Evolutionary conservation across 257 asterid species (phyloP).

Genomic region (Craterostigma plantagineum): DNA sequence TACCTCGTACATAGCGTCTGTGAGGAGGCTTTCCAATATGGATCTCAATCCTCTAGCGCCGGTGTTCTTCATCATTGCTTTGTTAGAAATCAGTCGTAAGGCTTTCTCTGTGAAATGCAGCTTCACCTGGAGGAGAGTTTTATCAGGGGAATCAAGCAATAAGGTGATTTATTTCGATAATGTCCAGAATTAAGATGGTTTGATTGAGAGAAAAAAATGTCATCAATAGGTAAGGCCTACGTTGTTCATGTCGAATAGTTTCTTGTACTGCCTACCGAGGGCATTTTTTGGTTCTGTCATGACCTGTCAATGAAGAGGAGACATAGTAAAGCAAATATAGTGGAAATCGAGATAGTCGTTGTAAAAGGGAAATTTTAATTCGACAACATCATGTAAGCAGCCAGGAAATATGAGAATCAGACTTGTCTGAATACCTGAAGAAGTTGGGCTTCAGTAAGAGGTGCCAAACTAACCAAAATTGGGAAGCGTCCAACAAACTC

Average conservation of each 20-base stretch:
- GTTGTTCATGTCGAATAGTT: conserved; percentile 91
- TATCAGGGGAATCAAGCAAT: not conserved
- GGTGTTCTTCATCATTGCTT: conserved; percentile 75
- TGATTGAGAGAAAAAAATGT: too few species aligned
- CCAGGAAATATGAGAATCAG: not conserved
- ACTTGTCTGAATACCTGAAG: conserved; percentile 50
- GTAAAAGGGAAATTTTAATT: too few species aligned
- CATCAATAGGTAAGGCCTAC: too few species aligned
- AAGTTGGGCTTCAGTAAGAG: conserved; percentile 89
- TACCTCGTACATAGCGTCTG: conserved; percentile 99
- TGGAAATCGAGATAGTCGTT: too few species aligned
- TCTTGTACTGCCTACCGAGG: conserved; percentile 84
- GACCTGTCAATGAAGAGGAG: conserved; percentile 55
- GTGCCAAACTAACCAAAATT: conserved; percentile 73
- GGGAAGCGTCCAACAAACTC: conserved; percentile 99
- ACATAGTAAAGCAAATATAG: too few species aligned
- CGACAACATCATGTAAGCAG: too few species aligned
- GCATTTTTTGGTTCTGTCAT: conserved; percentile 95
- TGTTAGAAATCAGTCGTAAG: conserved; percentile 65
- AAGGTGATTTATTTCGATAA: not conserved
- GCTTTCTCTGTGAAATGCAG: conserved; percentile 86
- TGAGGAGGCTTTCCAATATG: conserved; percentile 72
- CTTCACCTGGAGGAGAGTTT: conserved; percentile 39
- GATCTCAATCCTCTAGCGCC: conserved; percentile 95
- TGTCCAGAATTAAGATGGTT: not conserved